Percentiles rank a stretch among this genome's conserved stretches.
These are phyloP conservation scores for Fragilariopsis cylindrus DNA, from an alignment of 108 stramenopile species.

Conservation along the genomic window DNA sequence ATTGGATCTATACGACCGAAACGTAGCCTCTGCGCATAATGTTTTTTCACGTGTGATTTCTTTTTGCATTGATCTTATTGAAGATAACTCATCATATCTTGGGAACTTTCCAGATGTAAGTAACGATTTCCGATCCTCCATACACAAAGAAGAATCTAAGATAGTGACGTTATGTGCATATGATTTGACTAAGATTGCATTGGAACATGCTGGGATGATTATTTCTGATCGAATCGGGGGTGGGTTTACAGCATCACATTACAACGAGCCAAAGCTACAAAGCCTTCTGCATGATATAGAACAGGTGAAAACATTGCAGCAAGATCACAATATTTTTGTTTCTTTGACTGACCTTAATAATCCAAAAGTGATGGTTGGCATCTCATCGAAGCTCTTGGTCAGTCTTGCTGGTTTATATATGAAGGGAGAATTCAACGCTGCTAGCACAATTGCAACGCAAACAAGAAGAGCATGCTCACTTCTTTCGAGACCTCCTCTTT, in stretches of 20 bases:
- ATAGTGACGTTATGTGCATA: slow-evolving; percentile 23
- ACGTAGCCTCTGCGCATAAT: slow-evolving; percentile 17
- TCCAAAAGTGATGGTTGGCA: slow-evolving; percentile 21
- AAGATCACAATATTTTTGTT: slow-evolving; percentile 28
- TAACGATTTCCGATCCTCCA: background rate
- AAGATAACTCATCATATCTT: slow-evolving; percentile 12
- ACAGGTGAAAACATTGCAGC: slow-evolving; percentile 24
- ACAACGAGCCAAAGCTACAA: slow-evolving; percentile 30
- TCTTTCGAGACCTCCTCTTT: slow-evolving; percentile 8
- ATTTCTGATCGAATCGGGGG: background rate
- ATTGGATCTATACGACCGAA: slow-evolving; percentile 17
- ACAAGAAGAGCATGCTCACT: slow-evolving; percentile 25
- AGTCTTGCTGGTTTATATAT: slow-evolving; percentile 20
- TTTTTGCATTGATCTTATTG: slow-evolving; percentile 38
- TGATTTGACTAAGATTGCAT: slow-evolving; percentile 24
- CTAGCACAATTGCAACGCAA: slow-evolving; percentile 15
- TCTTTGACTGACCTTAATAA: slow-evolving; percentile 25
- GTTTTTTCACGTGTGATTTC: slow-evolving; percentile 27
- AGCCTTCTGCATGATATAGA: slow-evolving; percentile 19
- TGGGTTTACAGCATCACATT: slow-evolving; percentile 26
- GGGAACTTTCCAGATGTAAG: background rate
- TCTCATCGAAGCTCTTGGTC: slow-evolving; percentile 1
- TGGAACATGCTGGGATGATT: slow-evolving; percentile 13
- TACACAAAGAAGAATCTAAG: background rate
- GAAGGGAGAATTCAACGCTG: slow-evolving; percentile 1